Evolutionary conservation across 1,284 basidiomycete species (phyloP).

Genomic region (Cystobasidium slooffiae): DNA sequence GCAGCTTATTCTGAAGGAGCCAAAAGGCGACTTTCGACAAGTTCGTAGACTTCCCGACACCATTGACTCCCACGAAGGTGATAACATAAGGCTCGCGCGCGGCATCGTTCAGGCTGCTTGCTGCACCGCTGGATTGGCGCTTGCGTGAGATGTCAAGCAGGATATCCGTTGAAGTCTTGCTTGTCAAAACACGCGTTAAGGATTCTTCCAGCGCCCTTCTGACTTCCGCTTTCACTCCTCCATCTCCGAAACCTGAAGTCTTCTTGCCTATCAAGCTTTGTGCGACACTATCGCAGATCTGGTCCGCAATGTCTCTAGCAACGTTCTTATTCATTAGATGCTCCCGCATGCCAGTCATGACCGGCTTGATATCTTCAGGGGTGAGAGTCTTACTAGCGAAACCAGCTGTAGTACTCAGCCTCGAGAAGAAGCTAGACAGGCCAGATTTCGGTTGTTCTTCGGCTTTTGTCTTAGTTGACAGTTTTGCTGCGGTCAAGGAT

Average conservation of each 20-base stretch:
- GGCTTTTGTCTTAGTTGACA: conserved; percentile 14
- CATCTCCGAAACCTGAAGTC: conserved; percentile 42
- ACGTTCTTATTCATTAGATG: conserved; percentile 99
- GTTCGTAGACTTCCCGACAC: conserved; percentile 98
- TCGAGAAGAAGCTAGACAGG: conserved; percentile 70
- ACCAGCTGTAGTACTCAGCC: conserved; percentile 69
- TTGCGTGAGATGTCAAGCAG: conserved; percentile 69
- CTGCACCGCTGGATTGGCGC: conserved; percentile 62
- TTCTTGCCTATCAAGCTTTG: conserved; percentile 86
- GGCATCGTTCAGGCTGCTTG: conserved; percentile 57
- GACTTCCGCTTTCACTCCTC: conserved; percentile 83
- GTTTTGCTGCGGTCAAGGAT: conserved; percentile 57
- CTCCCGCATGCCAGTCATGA: conserved; percentile 91
- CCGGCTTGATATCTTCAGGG: conserved; percentile 80
- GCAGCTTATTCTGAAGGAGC: conserved; percentile 91
- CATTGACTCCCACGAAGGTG: conserved; percentile 99
- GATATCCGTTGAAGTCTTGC: conserved; percentile 94
- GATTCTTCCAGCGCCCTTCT: conserved; percentile 80
- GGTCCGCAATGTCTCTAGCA: conserved; percentile 90
- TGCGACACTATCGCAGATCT: conserved; percentile 91
- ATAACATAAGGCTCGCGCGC: conserved; percentile 74
- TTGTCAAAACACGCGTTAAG: conserved; percentile 91
- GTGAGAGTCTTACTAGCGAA: conserved; percentile 73
- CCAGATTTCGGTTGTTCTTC: conserved; percentile 27
- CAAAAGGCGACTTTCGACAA: conserved; percentile 98